Evolutionary conservation across 768 basidiomycete species (phyloP), one percentile per base, ranked within the genome.

Genomic region (Boletus eberwhitei): DNA sequence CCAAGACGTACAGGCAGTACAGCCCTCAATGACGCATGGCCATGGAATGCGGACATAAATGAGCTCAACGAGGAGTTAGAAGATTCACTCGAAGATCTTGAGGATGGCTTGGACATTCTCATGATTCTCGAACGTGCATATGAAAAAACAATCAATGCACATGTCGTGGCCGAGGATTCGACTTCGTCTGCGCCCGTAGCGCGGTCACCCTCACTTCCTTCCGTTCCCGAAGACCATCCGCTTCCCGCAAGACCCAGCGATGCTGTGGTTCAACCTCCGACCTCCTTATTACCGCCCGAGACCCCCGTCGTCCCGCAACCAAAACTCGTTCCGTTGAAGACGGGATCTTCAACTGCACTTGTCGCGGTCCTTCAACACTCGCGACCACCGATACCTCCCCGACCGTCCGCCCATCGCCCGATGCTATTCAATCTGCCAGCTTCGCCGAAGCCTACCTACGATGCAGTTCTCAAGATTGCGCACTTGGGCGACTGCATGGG

Each of bases 401-500:
- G 43, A 8, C 36, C 60, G 4, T 47, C 71, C n/a, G 50, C 62
- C 2, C 52, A 63, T 36, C 59, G 24, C 4, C 62, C 71, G 16
- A 52, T 51, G 36, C 22, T 63, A 5, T 59, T 67, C 39, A 56
- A 61, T 22, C 43, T 62, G 0, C 60, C 65, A 1, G 16, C 48
- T 5, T 41, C 61, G 63, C 73, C 51, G 64, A 75, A 22, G 69
- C 76, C 53, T 65, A 74, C 29, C 58, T 68, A 74, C 50, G 80
- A 81, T 36, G 84, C 87, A 0, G 83, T 89, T 39, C 79, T 95
- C 38, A 82, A 85, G 57, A 85, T 95, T 24, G 92, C 91, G 0
- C 90, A 93, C 61, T 70, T 95, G 8, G 92, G 93, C 9, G 92
- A 95, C 64, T 92, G 92, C 67, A 88, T 88, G 81, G 86, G 86